Conservation (phyloP, 2,329 filamentous ascomycete genomes). For the Fusarium keratoplasticum region DNA sequence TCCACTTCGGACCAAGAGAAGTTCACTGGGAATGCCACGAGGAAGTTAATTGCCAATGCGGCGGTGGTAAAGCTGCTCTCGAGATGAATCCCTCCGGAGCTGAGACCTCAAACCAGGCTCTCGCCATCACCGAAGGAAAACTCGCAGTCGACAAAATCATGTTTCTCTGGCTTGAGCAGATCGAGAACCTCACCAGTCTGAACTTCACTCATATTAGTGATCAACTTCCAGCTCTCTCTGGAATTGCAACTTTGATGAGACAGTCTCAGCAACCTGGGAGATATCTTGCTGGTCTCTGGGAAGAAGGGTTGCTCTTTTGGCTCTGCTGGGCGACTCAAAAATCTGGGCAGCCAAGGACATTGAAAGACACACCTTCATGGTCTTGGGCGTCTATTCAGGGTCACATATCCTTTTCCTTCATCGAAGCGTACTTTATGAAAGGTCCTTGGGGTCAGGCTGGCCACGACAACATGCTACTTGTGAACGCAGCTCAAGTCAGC, state of each 20-base stretch:
- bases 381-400: constrained; percentile 6
- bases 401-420: neutral
- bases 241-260: neutral
- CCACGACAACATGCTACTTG: neutral
- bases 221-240: neutral
- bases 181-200: neutral
- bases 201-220: constrained; percentile 4
- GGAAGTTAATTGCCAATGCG: constrained; percentile 3
- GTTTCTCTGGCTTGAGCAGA: neutral
- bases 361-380: constrained; percentile 1
- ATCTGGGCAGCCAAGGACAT: neutral
- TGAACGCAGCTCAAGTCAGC: neutral
- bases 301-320: neutral
- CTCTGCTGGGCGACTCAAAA: neutral
- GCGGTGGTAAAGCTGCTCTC: constrained; percentile 1
- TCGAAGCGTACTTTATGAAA: neutral
- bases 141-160: neutral
- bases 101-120: neutral
- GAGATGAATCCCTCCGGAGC: constrained; percentile 1
- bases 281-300: constrained; percentile 8
- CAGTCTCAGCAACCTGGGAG: neutral
- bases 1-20: constrained; percentile 8
- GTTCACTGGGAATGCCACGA: constrained; percentile 13
- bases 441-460: constrained; percentile 2
- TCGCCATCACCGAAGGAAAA: neutral